Evolutionary conservation across 192 early-diverging fungal genomes (phyloP).

Genomic region (Backusella psychrophila): DNA sequence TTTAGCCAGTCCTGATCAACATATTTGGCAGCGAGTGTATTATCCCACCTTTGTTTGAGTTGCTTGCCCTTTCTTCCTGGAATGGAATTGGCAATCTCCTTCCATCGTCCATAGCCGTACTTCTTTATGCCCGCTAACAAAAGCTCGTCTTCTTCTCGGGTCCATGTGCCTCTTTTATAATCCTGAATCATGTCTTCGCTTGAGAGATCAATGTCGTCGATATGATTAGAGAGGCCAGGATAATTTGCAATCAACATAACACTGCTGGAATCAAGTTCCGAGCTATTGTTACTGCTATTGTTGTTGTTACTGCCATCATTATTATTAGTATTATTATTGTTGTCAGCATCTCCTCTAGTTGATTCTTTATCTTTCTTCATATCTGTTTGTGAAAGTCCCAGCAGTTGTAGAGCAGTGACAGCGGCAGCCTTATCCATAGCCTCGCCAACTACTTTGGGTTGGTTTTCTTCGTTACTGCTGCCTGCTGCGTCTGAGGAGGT

Average conservation of each 20-base stretch:
- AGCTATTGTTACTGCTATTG: not conserved
- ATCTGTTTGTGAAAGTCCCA: slow-evolving; percentile 13
- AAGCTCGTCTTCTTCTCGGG: slow-evolving; percentile 32
- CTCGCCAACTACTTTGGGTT: not conserved
- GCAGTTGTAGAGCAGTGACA: slow-evolving; percentile 22
- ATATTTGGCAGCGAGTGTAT: slow-evolving; percentile 31
- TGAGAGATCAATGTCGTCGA: slow-evolving; percentile 8
- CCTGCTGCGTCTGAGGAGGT: not conserved
- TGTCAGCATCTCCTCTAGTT: not conserved
- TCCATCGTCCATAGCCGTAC: slow-evolving; percentile 32
- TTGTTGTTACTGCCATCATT: not conserved
- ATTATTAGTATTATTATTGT: not conserved
- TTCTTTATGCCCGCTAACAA: slow-evolving; percentile 30
- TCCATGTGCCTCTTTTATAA: slow-evolving; percentile 32
- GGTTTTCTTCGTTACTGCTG: not conserved
- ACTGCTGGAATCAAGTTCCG: slow-evolving; percentile 1
- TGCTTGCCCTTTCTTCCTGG: slow-evolving; percentile 36
- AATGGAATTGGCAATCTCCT: slow-evolving; percentile 28
- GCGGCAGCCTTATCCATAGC: slow-evolving; percentile 27
- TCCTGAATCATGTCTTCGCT: slow-evolving; percentile 24
- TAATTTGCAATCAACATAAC: slow-evolving; percentile 25
- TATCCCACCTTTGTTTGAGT: slow-evolving; percentile 34
- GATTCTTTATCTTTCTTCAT: not conserved
- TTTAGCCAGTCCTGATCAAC: slow-evolving; percentile 32
- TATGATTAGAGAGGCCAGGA: slow-evolving; percentile 10